phyloP scores from a whole-genome alignment of 305 asterid genomes.

The Solanum hybrid region DNA sequence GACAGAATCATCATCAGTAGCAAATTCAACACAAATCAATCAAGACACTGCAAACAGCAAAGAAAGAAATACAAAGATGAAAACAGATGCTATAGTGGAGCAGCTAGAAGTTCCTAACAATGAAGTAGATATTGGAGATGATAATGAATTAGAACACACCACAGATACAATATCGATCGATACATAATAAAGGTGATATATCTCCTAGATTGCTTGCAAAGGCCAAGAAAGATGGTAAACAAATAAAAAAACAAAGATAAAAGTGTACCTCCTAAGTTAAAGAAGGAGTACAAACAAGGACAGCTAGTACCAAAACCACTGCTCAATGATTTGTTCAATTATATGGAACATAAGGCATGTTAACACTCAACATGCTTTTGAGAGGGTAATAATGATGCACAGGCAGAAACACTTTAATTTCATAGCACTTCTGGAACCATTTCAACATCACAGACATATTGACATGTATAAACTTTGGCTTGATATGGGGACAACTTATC shows the following conservation, averaged over 20 bases:
- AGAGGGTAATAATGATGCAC: neutral
- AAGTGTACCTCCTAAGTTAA: neutral
- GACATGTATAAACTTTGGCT: neutral
- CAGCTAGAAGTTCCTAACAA: neutral
- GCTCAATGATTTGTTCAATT: neutral
- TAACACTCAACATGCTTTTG: neutral
- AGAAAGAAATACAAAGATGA: neutral
- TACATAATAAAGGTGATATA: neutral
- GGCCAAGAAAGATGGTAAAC: neutral
- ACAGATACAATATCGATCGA: no score
- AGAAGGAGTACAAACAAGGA: neutral
- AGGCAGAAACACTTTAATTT: no score
- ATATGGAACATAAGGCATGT: neutral
- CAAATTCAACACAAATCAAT: neutral
- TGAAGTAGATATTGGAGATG: neutral
- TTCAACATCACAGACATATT: neutral
- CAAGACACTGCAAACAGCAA: neutral
- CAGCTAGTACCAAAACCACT: neutral
- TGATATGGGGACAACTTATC: neutral
- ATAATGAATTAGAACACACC: neutral
- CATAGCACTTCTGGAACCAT: neutral
- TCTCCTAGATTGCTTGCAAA: neutral
- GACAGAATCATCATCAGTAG: neutral
- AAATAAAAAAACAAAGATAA: neutral
- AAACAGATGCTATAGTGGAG: neutral